Conservation (phyloP, 805 yeast species). For the Candida chauliodis region DNA sequence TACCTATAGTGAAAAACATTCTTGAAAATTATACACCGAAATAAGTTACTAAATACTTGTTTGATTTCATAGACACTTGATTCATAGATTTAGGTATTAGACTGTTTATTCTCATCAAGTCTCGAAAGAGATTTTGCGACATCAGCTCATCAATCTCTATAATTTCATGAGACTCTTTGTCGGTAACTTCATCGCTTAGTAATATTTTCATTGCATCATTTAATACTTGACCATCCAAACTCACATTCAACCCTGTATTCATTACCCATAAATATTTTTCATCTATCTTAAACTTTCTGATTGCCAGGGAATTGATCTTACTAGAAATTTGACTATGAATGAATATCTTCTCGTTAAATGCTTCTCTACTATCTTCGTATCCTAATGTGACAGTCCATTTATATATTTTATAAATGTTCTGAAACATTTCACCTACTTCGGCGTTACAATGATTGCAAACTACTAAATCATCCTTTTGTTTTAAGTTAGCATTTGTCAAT, state of each 20-base stretch:
- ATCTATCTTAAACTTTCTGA: conserved; percentile 25
- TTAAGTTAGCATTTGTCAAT: conserved; percentile 16
- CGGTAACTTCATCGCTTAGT: conserved; percentile 16
- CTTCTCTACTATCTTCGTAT: conserved; percentile 16
- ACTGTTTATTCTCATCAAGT: conserved; percentile 15
- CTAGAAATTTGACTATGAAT: conserved; percentile 38
- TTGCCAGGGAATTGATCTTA: conserved; percentile 36
- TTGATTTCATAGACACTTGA: conserved; percentile 8
- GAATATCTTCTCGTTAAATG: conserved; percentile 32
- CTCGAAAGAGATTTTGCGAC: conserved; percentile 13
- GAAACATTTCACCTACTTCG: conserved; percentile 38
- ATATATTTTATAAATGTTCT: conserved; percentile 26
- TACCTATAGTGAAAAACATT: conserved; percentile 50
- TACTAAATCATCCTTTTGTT: conserved; percentile 10
- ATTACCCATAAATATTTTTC: conserved; percentile 31
- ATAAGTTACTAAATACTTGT: conserved; percentile 9
- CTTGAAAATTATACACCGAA: conserved; percentile 16
- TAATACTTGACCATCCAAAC: conserved; percentile 15
- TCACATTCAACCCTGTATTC: conserved; percentile 30
- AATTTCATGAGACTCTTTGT: conserved; percentile 14
- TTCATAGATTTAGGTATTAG: conserved; percentile 17
- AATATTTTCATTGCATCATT: conserved; percentile 24
- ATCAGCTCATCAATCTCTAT: conserved; percentile 15
- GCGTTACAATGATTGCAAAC: conserved; percentile 36
- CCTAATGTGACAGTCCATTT: conserved; percentile 54